These are phyloP conservation scores for Nicotiana undulata DNA, from an alignment of 257 asterid species.

Conservation along the genomic window DNA sequence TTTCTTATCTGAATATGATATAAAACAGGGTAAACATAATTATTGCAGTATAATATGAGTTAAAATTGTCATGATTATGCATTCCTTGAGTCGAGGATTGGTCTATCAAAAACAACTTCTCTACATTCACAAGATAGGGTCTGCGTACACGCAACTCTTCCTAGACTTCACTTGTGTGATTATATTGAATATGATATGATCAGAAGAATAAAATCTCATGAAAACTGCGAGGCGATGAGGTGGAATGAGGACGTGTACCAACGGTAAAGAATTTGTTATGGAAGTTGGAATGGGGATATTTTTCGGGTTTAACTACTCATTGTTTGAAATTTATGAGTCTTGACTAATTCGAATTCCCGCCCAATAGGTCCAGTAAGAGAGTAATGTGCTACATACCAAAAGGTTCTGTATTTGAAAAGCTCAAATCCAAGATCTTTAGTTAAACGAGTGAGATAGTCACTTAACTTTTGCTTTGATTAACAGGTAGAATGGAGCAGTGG, in stretches of 20 bases:
- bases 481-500: slow-evolving; percentile 80
- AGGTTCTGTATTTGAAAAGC: neutral
- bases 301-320: neutral
- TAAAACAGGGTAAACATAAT: neutral
- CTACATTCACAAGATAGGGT: no score
- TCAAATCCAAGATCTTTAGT: no score
- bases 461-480: neutral
- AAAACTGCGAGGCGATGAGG: neutral
- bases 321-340: neutral
- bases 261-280: neutral
- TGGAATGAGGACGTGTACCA: neutral
- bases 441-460: neutral
- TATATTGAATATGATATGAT: no score
- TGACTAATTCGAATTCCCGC: neutral
- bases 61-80: no score
- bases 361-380: neutral
- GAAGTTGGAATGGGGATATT: no score
- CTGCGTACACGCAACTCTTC: no score
- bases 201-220: neutral
- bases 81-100: no score
- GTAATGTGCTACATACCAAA: neutral
- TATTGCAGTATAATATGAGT: neutral
- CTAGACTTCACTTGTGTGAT: no score
- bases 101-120: fast-evolving
- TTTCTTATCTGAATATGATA: neutral